Evolutionary conservation across 495 filamentous ascomycete species (phyloP).

Genomic region (Apodospora peruviana): DNA sequence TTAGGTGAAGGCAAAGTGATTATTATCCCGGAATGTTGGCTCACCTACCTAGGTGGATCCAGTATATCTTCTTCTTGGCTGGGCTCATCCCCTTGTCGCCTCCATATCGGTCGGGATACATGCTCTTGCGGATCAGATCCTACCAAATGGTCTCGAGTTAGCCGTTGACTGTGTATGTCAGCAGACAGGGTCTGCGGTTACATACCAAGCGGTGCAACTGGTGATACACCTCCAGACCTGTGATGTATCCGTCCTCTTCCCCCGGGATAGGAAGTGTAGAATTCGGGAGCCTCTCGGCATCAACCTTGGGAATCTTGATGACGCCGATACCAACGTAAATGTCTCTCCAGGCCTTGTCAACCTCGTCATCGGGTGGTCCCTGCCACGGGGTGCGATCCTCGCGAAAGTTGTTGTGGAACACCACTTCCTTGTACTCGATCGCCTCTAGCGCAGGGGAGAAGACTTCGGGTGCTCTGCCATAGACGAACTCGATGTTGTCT

Average conservation of each 20-base stretch:
- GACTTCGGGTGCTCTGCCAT: neutral
- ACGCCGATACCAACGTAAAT: slow-evolving; percentile 2
- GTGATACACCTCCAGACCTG: slow-evolving; percentile 9
- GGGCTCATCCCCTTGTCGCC: neutral
- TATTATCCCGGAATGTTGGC: too few species aligned
- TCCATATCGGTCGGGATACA: slow-evolving; percentile 7
- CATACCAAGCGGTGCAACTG: slow-evolving; percentile 16
- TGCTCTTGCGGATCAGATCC: slow-evolving; percentile 4
- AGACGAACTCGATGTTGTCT: neutral
- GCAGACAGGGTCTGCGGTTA: neutral
- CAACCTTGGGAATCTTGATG: slow-evolving; percentile 1
- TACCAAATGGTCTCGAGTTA: too few species aligned
- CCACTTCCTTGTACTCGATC: slow-evolving; percentile 2
- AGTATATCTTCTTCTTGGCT: neutral
- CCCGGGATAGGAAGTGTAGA: slow-evolving; percentile 3
- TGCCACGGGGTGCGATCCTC: slow-evolving; percentile 1
- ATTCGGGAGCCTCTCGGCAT: slow-evolving; percentile 2
- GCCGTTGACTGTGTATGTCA: too few species aligned
- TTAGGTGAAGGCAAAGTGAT: neutral
- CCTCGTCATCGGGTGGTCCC: slow-evolving; percentile 2
- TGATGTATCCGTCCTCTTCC: slow-evolving; percentile 5
- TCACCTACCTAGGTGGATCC: slow-evolving; percentile 2
- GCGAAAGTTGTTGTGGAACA: slow-evolving; percentile 5
- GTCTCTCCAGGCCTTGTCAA: slow-evolving; percentile 3
- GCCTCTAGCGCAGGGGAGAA: slow-evolving; percentile 1